Percentiles rank a stretch among this genome's conserved stretches.
phyloP scores from a whole-genome alignment of 2,329 filamentous ascomycete genomes.

The Cladosporium sp. region DNA sequence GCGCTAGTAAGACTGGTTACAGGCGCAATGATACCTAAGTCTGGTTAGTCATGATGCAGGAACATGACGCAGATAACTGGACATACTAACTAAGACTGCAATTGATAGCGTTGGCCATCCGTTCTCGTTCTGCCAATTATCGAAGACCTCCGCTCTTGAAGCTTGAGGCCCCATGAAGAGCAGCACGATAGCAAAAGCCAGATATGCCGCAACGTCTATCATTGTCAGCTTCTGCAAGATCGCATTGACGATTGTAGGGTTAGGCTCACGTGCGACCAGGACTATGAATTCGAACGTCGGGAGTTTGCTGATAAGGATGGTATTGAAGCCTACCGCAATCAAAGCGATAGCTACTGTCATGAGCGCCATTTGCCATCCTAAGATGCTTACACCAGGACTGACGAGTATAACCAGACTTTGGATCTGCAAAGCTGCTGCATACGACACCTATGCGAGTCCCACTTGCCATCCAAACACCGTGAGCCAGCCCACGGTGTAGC shows the following conservation, averaged over 20 bases:
- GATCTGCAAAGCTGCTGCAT: slow-evolving; percentile 15
- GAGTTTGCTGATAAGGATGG: slow-evolving; percentile 13
- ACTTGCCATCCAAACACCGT: slow-evolving; percentile 18
- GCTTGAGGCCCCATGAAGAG: slow-evolving; percentile 25
- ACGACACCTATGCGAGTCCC: slow-evolving; percentile 14
- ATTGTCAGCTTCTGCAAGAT: not conserved
- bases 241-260: too few relatives aligned
- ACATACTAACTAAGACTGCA: slow-evolving; percentile 24
- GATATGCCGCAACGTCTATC: slow-evolving; percentile 21
- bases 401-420: slow-evolving; percentile 17
- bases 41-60: slow-evolving; percentile 12
- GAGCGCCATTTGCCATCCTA: slow-evolving; percentile 2
- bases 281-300: slow-evolving; percentile 13
- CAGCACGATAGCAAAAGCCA: slow-evolving; percentile 28
- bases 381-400: not conserved
- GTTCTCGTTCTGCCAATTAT: slow-evolving; percentile 23
- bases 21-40: slow-evolving; percentile 23
- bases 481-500: slow-evolving; percentile 20
- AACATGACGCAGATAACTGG: not conserved
- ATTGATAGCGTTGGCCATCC: slow-evolving; percentile 22
- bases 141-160: slow-evolving; percentile 20
- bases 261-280: slow-evolving; percentile 1
- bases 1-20: slow-evolving; percentile 20
- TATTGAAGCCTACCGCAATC: slow-evolving; percentile 5
- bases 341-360: slow-evolving; percentile 12